Base-by-base conservation (phyloP, 1,139 yeast species). In the Hemisphaericaspora xylanilytica region DNA sequence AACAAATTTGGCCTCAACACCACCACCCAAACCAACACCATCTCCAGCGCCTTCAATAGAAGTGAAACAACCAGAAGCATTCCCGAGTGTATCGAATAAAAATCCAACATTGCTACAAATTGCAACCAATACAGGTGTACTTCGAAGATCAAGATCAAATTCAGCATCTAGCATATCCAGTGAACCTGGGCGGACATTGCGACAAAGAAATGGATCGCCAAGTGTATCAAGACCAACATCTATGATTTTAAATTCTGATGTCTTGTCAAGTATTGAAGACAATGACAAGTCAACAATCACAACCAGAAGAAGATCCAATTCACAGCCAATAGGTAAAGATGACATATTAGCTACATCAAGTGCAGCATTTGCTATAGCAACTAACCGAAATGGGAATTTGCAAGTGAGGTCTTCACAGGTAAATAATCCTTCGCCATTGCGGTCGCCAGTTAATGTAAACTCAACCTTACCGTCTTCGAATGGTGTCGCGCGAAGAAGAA, bases 301-400 rank as follows among this genome's bases (percentile, higher is more conserved):
- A 2, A 61, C 62, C 2, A 59, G 73, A 16, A 57, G 63, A 24
- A 56, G 75, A 38, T 64, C 75, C 3, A 67, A 62, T 43, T 68
- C 75, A 1, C 73, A 67, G 41, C 74, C 74, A n/a, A 38, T 42
- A n/a, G 40, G 37, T 10, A 35, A 34, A 13, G 18, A 51, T 53
- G 22, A 51, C 47, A 24, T 49, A 12, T 40, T 49, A 12, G 67
- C 68, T 2, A 50, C 67, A 10, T 54, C 65, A 1, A 68, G 66
- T 0, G 73, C 73, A 2, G 70, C 71, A 2, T 59, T 65, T 4
- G 73, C 73, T n/a, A n/a, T n/a, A n/a, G n/a, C n/a, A n/a, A 2
- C 46, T 61, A 30, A 51, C 51, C 14, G 41, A 44, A 54, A 49
- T 12, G 47, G 48, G n/a, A 43, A 35, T 17, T 25, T 35, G 12